Evolutionary conservation across 1,284 basidiomycete species (phyloP).

Genomic region (Cryptococcus floricola): DNA sequence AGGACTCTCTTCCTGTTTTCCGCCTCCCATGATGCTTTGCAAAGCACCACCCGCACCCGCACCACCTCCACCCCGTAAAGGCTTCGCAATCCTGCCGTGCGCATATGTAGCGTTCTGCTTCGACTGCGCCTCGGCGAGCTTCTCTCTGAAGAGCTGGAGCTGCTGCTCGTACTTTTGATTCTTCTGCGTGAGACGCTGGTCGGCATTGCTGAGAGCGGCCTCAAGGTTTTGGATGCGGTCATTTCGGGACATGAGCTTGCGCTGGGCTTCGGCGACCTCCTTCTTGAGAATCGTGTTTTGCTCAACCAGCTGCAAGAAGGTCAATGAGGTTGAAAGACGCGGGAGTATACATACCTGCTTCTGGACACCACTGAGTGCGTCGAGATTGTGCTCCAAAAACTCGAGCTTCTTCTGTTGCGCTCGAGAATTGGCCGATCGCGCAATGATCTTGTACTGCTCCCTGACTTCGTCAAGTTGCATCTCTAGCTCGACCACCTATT

Average conservation of each 20-base stretch:
- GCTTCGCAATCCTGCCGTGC: slow-evolving; percentile 79
- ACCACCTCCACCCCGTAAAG: slow-evolving; percentile 84
- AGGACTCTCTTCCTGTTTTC: slow-evolving; percentile 27
- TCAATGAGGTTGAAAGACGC: background rate
- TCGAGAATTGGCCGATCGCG: slow-evolving; percentile 95
- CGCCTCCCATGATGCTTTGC: slow-evolving; percentile 15
- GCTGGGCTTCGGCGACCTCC: slow-evolving; percentile 93
- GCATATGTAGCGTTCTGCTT: slow-evolving; percentile 59
- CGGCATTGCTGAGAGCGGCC: slow-evolving; percentile 83
- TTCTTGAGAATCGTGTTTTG: slow-evolving; percentile 98
- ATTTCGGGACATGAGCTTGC: slow-evolving; percentile 90
- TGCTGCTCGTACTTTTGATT: slow-evolving; percentile 95
- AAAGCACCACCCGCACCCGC: slow-evolving; percentile 27
- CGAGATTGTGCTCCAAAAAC: slow-evolving; percentile 94
- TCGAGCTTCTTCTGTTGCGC: slow-evolving; percentile 99
- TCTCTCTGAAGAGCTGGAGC: slow-evolving; percentile 83
- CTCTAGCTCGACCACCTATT: slow-evolving; percentile 94
- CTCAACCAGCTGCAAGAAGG: slow-evolving; percentile 74
- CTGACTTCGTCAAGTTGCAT: slow-evolving; percentile 98
- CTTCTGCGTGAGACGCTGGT: slow-evolving; percentile 81
- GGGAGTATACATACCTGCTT: slow-evolving; percentile 67
- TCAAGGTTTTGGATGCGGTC: slow-evolving; percentile 97
- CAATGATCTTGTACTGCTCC: slow-evolving; percentile 98
- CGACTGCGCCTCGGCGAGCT: slow-evolving; percentile 68
- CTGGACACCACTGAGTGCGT: slow-evolving; percentile 92